These are phyloP conservation scores for Tribonema minus DNA, from an alignment of 108 stramenopile species.

Conservation along the genomic window DNA sequence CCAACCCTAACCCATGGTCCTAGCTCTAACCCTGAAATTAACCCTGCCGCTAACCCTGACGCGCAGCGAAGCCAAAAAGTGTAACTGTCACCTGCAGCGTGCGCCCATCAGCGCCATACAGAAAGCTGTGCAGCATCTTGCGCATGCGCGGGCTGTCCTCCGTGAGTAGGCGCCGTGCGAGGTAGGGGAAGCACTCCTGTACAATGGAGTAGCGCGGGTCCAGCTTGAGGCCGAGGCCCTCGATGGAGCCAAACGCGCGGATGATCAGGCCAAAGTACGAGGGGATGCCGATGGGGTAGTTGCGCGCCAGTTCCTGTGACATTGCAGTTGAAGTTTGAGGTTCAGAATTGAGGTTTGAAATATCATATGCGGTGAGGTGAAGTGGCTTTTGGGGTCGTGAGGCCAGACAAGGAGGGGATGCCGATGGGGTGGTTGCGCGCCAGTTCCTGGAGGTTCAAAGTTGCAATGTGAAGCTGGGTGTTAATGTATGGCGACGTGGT, in stretches of 20 bases:
- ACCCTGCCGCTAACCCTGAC: too few species aligned
- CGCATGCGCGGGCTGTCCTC: slow-evolving; percentile 75
- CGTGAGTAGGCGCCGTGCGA: slow-evolving; percentile 79
- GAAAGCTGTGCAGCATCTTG: slow-evolving; percentile 77
- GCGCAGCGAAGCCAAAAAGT: too few species aligned
- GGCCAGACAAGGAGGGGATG: slow-evolving; percentile 15
- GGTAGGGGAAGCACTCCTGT: slow-evolving; percentile 87
- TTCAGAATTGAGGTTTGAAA: too few species aligned
- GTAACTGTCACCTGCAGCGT: slow-evolving; percentile 27
- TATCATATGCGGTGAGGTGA: too few species aligned
- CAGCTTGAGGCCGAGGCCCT: slow-evolving; percentile 82
- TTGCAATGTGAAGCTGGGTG: too few species aligned
- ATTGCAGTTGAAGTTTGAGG: too few species aligned
- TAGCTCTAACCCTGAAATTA: too few species aligned
- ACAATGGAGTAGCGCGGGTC: slow-evolving; percentile 86
- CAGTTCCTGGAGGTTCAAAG: too few species aligned
- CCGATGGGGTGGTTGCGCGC: slow-evolving; percentile 24
- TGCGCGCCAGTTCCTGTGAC: slow-evolving; percentile 20
- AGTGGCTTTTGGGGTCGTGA: too few species aligned
- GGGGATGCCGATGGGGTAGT: slow-evolving; percentile 29
- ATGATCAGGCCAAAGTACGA: slow-evolving; percentile 42
- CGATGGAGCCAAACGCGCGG: slow-evolving; percentile 23
- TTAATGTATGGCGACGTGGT: too few species aligned
- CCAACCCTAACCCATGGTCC: too few species aligned
- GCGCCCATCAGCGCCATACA: slow-evolving; percentile 73